Base-by-base conservation (phyloP, 192 early-diverging fungal genomes). In the Entophlyctis helioformis region DNA sequence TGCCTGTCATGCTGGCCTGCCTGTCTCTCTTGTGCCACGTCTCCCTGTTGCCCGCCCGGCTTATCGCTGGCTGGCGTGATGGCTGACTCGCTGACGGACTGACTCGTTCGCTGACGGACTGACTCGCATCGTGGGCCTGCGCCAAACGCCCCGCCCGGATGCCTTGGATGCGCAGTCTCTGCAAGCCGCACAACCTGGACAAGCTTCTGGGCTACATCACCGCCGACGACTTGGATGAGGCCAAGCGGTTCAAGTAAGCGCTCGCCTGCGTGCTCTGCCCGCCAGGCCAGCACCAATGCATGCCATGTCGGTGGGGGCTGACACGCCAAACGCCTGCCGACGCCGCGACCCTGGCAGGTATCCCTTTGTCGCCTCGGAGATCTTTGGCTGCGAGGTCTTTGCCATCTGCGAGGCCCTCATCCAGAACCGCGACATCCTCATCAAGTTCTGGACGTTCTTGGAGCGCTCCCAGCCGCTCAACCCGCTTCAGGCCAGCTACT, bases 401-500 rank as follows among this genome's bases (percentile, higher is more conserved):
- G 64, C 73, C n/a, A 72, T 91, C 36, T 71, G 77, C 50, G 88
- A 91, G 42, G 80, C 80, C 0, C 65, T 83, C 4, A 52, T 91
- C 21, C 64, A 72, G 10, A 81, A 86, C 50, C 60, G 54, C 9
- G 77, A 84, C 31, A 69, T 93, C 35, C 67, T 98, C 12, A 74
- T 77, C 48, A 63, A 74, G 36, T 86, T 96, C 48, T 96, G 92
- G 92, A 67, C 70, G 22, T 67, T 90, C 33, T 66, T 98, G 53
- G 85, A 89, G 57, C 71, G 74, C 27, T 74, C 73, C 6, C 72
- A 76, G 11, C 78, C 81, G 47, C 60, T 94, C 49, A 75, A 89
- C 53, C 66, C 79, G 11, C 63, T 86, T 22, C 87, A 90, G 48
- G 86, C 92, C 16, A 85, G 80, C 36, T 87, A 89, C 61, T 98